Base-by-base conservation (phyloP, 176 grass and related monocot species). In the Triticum turgidum region DNA sequence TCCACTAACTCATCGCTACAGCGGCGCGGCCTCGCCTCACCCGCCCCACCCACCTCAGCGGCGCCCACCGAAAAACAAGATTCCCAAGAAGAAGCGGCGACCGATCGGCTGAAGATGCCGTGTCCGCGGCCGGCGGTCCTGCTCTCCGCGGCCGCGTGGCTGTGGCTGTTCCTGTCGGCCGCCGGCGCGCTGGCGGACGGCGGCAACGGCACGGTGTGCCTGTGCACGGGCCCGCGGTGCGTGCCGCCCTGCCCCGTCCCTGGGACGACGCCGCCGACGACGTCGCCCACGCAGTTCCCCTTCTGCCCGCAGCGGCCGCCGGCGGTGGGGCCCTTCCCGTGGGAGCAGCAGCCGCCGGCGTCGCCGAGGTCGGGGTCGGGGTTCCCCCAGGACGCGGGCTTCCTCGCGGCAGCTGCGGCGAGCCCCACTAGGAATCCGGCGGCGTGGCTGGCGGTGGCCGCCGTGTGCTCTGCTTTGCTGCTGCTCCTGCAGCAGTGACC, bases 231-330 rank as follows among this genome's bases (percentile, higher is more conserved):
- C 0, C 54, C 54, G 54, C 54, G 21, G 54, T 58, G 54, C 54
- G 54, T 73, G 8, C 69, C 8, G 61, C 87, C 88, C 0, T 91
- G 84, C 51, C 80, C 78, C 0, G 77, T 78, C 18, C 78, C 84
- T 0, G 63, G 8, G 51, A 27, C 14, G 51, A 25, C 25, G 25
- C 15, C 52, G 52, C 15, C 13, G 54, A 45, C 73, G 20, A 83
- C 86, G 21, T 42, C 61, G 61, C 45, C 45, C 1, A 47, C 1
- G 45, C 82, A 79, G 82, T 88, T 91, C 84, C 25, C 83, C 7
- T 77, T 86, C 84, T 96, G 64, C 76, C 91, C 91, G 63, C 37
- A 75, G 30, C 82, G 24, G 74, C 90, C 51, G 47, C 22, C 90
- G 4, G 20, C 29, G 49, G 4, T 41, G 17, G 35, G 41, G 54